Evolutionary conservation across 768 basidiomycete genomes (phyloP).

Genomic region (Cytidiella melzeri): DNA sequence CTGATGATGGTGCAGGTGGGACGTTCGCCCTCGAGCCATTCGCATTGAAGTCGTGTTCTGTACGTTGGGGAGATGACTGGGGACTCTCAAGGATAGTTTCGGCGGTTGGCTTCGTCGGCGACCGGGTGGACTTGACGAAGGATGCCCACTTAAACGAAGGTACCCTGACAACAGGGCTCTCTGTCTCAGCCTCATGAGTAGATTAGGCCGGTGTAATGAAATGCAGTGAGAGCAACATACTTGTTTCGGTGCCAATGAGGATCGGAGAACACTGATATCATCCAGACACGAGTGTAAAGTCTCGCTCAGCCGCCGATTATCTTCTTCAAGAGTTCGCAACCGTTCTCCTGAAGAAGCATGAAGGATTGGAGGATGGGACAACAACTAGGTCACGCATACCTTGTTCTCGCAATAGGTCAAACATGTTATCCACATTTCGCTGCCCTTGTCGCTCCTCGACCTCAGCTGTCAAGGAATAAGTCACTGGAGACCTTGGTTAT

Average conservation of each 20-base stretch:
- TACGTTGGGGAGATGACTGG: slow-evolving; percentile 70
- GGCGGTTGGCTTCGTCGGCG: slow-evolving; percentile 61
- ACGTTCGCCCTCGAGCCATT: slow-evolving; percentile 8
- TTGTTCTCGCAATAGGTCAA: slow-evolving; percentile 67
- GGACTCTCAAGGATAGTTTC: slow-evolving; percentile 56
- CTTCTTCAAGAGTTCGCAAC: slow-evolving; percentile 64
- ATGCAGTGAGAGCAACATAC: neutral
- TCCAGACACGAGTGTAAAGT: slow-evolving; percentile 60
- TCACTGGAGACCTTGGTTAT: neutral
- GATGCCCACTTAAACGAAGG: slow-evolving; percentile 88
- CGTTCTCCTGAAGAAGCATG: slow-evolving; percentile 49
- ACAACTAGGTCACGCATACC: slow-evolving; percentile 34
- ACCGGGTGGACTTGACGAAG: slow-evolving; percentile 68
- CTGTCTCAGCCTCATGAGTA: slow-evolving; percentile 24
- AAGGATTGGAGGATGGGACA: neutral
- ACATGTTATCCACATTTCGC: slow-evolving; percentile 59
- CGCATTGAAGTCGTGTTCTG: slow-evolving; percentile 56
- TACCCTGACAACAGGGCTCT: slow-evolving; percentile 55
- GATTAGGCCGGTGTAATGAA: slow-evolving; percentile 25
- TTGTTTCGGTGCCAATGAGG: slow-evolving; percentile 4
- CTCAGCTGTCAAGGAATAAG: slow-evolving; percentile 39
- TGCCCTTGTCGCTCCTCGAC: slow-evolving; percentile 46
- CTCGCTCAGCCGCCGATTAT: slow-evolving; percentile 65
- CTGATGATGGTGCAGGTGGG: slow-evolving; percentile 10
- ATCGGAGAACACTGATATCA: slow-evolving; percentile 44